These are phyloP conservation scores for Lanmaoa pseudosensibilis DNA, from an alignment of 768 basidiomycete genomes.

Conservation along the genomic window DNA sequence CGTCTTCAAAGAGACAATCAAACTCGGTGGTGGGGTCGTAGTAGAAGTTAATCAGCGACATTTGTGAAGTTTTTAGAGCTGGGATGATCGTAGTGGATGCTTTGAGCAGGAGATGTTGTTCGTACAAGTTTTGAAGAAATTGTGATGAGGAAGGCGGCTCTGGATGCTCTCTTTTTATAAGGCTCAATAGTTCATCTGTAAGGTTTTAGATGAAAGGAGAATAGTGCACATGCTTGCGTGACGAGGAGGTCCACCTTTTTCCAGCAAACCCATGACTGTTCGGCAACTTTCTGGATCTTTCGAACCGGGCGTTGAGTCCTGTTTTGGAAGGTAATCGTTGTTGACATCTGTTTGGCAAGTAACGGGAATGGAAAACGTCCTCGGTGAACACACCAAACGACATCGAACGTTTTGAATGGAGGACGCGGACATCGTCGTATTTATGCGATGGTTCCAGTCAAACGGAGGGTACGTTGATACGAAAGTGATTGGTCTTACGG, in stretches of 20 bases:
- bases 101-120: neutral
- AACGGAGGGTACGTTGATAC: conserved; percentile 53
- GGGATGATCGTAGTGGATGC: neutral
- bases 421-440: conserved; percentile 27
- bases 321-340: conserved; percentile 1
- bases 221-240: neutral
- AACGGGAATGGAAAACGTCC: neutral
- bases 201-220: conserved; percentile 2
- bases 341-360: conserved; percentile 8
- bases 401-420: conserved; percentile 3
- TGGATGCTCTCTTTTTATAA: conserved; percentile 5
- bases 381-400: too few species aligned
- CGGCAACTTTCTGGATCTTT: conserved; percentile 9
- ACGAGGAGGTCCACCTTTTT: neutral
- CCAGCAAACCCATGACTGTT: neutral
- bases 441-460: conserved; percentile 60
- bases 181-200: neutral
- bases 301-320: neutral
- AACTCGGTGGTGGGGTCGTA: conserved; percentile 5
- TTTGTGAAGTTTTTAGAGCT: neutral
- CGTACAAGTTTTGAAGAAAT: neutral
- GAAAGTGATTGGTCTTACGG: conserved; percentile 44
- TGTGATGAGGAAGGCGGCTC: neutral
- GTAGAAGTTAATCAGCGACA: conserved; percentile 3
- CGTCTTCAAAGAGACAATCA: conserved; percentile 11